phyloP scores from a whole-genome alignment of 257 asterid species.

The Nicotiana paniculata region DNA sequence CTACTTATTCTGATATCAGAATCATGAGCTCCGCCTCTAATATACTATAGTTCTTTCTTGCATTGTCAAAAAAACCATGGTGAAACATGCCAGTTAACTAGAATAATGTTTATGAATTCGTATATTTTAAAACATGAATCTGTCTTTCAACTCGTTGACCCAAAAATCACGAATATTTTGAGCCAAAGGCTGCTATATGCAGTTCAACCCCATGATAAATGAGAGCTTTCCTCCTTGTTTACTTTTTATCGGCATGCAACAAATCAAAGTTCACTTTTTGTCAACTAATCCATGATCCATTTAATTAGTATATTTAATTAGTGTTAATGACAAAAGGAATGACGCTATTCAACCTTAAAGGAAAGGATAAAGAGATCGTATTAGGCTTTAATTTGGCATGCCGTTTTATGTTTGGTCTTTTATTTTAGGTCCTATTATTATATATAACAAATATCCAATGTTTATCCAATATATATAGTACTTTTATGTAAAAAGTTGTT shows the following conservation, averaged over 20 bases:
- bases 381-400: neutral
- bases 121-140: neutral
- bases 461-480: neutral
- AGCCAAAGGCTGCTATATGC: neutral
- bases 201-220: neutral
- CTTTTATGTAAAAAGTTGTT: neutral
- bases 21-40: too few relatives aligned
- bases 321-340: constrained; percentile 1
- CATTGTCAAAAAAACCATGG: too few relatives aligned
- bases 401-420: neutral
- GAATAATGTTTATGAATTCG: neutral
- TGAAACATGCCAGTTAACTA: too few relatives aligned
- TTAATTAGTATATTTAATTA: neutral
- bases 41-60: too few relatives aligned
- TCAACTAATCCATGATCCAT: constrained; percentile 3
- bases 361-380: neutral
- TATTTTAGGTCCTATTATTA: neutral
- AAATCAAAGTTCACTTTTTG: neutral
- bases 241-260: neutral
- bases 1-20: too few relatives aligned
- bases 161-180: neutral
- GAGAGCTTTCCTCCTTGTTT: neutral
- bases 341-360: neutral
- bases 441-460: neutral
- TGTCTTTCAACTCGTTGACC: neutral